Evolutionary conservation across 305 asterid species (phyloP), one percentile per base, ranked within the genome.

Genomic region (Rubia tinctorum): DNA sequence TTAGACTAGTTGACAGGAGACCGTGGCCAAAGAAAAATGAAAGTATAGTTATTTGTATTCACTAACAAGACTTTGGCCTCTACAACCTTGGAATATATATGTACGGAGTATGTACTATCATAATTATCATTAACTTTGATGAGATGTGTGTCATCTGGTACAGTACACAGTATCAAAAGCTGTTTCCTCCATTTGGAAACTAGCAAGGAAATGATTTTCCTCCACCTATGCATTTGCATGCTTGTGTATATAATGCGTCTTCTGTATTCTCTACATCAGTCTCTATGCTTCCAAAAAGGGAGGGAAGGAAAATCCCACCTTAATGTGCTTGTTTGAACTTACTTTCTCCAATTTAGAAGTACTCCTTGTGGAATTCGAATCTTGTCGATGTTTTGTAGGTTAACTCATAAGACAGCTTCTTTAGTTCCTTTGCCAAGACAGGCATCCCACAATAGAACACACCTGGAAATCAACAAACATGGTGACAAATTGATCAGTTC

Each of bases 381-480:
- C 98, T 82, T n/a, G 97, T 92, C 17, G 98, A 85, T 68, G 98
- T 92, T 82, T 87, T 90, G 79, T 82, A 82, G 44, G 86, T 90
- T 79, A 90, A 43, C 84, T 90, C 96, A 73, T 87, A 89, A 60
- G 97, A 88, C 70, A 89, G 84, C 74, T 90, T 86, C 85, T 82
- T 90, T 79, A 92, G 85, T 79, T 92, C 97, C 88, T 92, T 90
- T 73, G 97, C 97, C 82, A 92, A 75, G 71, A 83, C 87, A 9
- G 97, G 97, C 91, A 82, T 84, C 77, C 98, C 98, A 55, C 97
- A 92, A 80, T 89, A 90, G 88, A 90, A 92, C 74, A 90, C 95
- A 78, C 98, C 98, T 92, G 88, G 81, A 76, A 37, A 71, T 71
- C 60, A 18, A 6, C 25, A 55, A 43, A 56, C 23, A 66, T 72